These are phyloP conservation scores for Metarhizium brunneum DNA, from an alignment of 2,329 filamentous ascomycete genomes.

Conservation along the genomic window DNA sequence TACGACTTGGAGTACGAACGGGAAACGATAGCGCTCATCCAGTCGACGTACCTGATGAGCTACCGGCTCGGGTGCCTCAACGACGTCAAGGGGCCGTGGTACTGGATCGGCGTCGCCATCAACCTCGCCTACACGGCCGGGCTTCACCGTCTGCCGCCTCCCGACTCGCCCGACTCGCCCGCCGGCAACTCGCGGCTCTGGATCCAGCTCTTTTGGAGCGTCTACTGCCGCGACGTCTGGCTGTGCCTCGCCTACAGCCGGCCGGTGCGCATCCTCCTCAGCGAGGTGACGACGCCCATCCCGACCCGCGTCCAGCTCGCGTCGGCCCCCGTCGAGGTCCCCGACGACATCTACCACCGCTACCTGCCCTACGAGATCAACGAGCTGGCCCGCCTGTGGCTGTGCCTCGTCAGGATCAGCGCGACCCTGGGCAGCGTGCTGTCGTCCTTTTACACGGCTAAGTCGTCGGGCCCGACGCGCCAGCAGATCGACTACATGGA, in stretches of 20 bases:
- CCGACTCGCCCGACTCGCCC: not conserved
- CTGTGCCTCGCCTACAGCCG: not conserved
- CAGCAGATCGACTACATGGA: not conserved
- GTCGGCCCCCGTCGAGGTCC: not conserved
- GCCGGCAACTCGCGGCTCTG: not conserved
- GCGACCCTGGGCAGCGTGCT: not conserved
- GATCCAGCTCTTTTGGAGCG: not conserved
- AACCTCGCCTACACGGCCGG: constrained; percentile 32
- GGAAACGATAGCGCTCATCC: constrained; percentile 30
- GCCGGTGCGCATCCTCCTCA: not conserved
- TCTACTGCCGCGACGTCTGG: not conserved
- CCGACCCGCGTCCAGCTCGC: not conserved
- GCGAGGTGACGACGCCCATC: not conserved
- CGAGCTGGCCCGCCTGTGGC: not conserved
- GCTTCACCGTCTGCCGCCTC: constrained; percentile 21
- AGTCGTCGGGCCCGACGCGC: not conserved
- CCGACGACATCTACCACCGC: not conserved
- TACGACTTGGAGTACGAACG: constrained; percentile 26
- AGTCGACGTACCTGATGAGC: constrained; percentile 30
- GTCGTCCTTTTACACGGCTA: not conserved
- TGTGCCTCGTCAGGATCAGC: not conserved
- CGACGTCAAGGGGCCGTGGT: constrained; percentile 32
- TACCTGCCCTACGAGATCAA: not conserved
- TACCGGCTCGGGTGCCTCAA: constrained; percentile 32
- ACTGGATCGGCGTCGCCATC: constrained; percentile 36